Evolutionary conservation across 2,329 filamentous ascomycete species (phyloP).

Genomic region (Talaromyces atroroseus): DNA sequence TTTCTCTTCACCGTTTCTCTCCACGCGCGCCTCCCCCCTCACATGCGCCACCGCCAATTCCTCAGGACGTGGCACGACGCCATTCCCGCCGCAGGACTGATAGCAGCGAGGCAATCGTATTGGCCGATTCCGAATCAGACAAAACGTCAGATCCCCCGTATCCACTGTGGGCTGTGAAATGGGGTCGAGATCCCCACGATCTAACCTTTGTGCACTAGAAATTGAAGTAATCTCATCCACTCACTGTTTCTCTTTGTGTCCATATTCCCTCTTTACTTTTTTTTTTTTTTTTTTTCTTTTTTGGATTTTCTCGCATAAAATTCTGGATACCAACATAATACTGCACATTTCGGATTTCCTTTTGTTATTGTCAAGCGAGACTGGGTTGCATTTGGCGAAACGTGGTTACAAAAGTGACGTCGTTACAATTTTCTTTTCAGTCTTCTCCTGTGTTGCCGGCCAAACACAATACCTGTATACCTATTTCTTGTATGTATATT

Average conservation of each 20-base stretch:
- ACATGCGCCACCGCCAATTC: slow-evolving; percentile 28
- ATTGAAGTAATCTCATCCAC: background rate
- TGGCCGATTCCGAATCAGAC: slow-evolving; percentile 38
- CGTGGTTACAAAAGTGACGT: background rate
- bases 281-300: slow-evolving; percentile 8
- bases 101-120: slow-evolving; percentile 43
- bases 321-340: background rate
- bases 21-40: slow-evolving; percentile 29
- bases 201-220: slow-evolving; percentile 33
- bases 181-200: slow-evolving; percentile 38
- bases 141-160: slow-evolving; percentile 50
- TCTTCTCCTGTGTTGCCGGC: background rate
- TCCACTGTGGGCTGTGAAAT: slow-evolving; percentile 36
- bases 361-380: background rate
- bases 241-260: background rate
- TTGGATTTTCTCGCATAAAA: background rate
- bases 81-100: slow-evolving; percentile 39
- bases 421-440: background rate
- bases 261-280: slow-evolving; percentile 10
- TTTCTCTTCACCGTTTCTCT: slow-evolving; percentile 35
- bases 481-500: background rate
- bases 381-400: background rate
- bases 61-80: slow-evolving; percentile 24
- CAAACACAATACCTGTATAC: background rate
- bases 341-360: background rate